Evolutionary conservation across 768 basidiomycete species (phyloP).

Genomic region (Termitomyces sp.): DNA sequence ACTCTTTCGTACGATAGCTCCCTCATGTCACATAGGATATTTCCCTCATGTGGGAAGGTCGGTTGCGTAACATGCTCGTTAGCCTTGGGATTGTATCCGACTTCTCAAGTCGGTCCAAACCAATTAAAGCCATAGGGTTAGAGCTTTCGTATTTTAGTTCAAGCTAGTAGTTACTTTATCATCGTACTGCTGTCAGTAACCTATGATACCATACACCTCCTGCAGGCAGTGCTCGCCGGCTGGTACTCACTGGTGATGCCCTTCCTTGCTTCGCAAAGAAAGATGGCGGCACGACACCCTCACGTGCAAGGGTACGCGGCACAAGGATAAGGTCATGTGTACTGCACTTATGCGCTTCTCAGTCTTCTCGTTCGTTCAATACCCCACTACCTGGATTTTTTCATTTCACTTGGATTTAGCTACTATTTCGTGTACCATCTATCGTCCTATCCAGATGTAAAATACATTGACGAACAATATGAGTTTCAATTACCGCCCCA

Average conservation of each 20-base stretch:
- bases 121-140: slow-evolving; percentile 86
- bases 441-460: slow-evolving; percentile 14
- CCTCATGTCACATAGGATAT: slow-evolving; percentile 52
- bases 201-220: too few relatives aligned
- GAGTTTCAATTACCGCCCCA: not conserved
- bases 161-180: slow-evolving; percentile 11
- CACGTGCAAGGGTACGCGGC: slow-evolving; percentile 19
- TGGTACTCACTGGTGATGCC: slow-evolving; percentile 71
- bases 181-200: not conserved
- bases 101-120: slow-evolving; percentile 76
- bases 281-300: slow-evolving; percentile 36
- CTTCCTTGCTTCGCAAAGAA: slow-evolving; percentile 61
- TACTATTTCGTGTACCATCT: slow-evolving; percentile 9
- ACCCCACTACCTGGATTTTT: not conserved
- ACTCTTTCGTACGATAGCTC: not conserved
- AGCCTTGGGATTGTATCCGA: slow-evolving; percentile 91
- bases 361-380: not conserved
- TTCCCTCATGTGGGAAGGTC: slow-evolving; percentile 91
- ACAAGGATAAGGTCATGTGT: slow-evolving; percentile 18
- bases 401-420: not conserved
- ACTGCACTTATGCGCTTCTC: not conserved
- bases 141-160: slow-evolving; percentile 92
- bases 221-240: slow-evolving; percentile 48
- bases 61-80: slow-evolving; percentile 83
- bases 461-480: slow-evolving; percentile 6